A percentile compares a stretch with the other conserved stretches of the same genome.
Evolutionary conservation across 768 basidiomycete species (phyloP).

Genomic region (Tulasnella sp.): DNA sequence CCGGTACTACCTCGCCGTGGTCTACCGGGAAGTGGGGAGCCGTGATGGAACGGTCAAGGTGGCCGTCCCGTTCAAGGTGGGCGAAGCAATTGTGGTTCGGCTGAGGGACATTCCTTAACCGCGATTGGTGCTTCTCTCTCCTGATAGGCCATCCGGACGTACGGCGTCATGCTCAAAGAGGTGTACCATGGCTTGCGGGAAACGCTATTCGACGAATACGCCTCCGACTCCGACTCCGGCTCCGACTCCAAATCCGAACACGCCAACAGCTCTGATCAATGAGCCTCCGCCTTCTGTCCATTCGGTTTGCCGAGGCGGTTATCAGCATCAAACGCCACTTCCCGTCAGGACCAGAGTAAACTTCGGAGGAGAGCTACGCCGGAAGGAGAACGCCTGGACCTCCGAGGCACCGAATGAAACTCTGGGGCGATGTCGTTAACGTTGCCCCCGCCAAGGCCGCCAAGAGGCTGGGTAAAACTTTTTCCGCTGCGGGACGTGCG

Average conservation of each 20-base stretch:
- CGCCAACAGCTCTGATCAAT: no score
- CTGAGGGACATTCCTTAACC: background rate
- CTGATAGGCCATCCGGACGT: constrained; percentile 50
- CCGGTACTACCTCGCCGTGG: constrained; percentile 45
- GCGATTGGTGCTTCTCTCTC: background rate
- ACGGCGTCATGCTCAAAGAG: constrained; percentile 44
- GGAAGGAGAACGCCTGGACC: no score
- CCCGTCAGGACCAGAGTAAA: no score
- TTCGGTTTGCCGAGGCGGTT: no score
- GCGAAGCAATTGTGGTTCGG: constrained; percentile 13
- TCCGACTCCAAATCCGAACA: background rate
- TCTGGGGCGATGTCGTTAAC: no score
- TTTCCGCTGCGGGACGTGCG: no score
- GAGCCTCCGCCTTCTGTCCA: no score
- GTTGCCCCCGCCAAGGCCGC: no score
- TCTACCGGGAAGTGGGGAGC: constrained; percentile 25
- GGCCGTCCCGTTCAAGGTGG: constrained; percentile 52
- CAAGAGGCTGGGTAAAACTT: no score
- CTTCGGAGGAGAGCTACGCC: no score
- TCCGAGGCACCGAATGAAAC: no score
- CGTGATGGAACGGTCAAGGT: constrained; percentile 24
- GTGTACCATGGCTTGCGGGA: constrained; percentile 54
- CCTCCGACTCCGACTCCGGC: background rate
- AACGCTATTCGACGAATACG: constrained; percentile 9
- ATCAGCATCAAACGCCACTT: no score